Base-by-base conservation (phyloP, 1,284 basidiomycete genomes). In the Pterulicium gracile region DNA sequence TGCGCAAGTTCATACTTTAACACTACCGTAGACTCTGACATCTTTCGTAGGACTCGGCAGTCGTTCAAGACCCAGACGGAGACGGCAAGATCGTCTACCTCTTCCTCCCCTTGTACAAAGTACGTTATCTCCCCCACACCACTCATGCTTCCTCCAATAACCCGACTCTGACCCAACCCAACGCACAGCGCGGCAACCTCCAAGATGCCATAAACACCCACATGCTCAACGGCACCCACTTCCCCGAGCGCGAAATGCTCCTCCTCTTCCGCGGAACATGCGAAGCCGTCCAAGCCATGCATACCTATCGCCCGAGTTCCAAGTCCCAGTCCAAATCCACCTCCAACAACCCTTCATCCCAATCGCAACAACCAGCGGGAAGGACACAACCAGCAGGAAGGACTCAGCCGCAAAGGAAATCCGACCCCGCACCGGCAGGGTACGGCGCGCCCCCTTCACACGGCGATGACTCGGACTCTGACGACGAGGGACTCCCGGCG, bases 31-130 rank as follows among this genome's bases (percentile, higher is more conserved):
- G 17, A 48, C 19, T 20, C 14, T 49, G 44, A 46, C 36, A 27
- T 41, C 39, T 20, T 42, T 44, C 24, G 7, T 48, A 88, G 81
- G 93, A 96, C 60, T 92, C 88, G n/a, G 89, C 91, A 1, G 89
- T 95, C 7, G 81, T 94, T 0, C 93, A 96, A 65, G 93, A 95
- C 58, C 81, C 84, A 18, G 83, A 89, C 51, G 87, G 84, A n/a
- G 90, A 93, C 46, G 93, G 92, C 18, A 89, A 95, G 62, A 87
- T 97, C 52, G 90, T 96, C 42, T 97, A 96, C 60, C 77, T 92
- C 20, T 95, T 96, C 68, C 68, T 96, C 13, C 92, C 93, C 0
- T 71, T 90, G 39, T 95, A 92, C 68, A 84, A 87, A 69, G 86
- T 79, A 49, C 41, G 59, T 54, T 13, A 19, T 39, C 23, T 42